Percentiles rank a stretch among this genome's conserved stretches.
Conservation (phyloP, 2,329 filamentous ascomycete genomes). For the Podosphaera xanthii region DNA sequence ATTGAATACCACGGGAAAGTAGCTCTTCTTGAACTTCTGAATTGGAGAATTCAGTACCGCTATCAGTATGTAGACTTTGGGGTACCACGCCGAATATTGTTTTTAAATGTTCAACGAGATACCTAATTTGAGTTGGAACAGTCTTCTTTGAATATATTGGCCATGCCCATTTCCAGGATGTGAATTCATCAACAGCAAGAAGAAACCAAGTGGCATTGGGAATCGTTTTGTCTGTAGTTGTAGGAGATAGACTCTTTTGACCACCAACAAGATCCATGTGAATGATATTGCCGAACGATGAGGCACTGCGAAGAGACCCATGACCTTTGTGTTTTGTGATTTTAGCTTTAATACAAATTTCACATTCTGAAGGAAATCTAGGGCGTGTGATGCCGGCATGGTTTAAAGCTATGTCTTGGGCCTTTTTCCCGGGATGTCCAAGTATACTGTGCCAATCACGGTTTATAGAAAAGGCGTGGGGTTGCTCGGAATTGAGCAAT, state of each 20-base stretch:
- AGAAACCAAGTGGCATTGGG: no score
- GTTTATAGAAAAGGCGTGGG: not conserved
- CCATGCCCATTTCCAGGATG: not conserved
- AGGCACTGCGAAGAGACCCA: no score
- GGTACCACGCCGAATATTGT: no score
- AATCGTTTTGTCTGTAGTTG: not conserved
- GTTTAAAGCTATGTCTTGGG: not conserved
- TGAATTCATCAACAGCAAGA: not conserved
- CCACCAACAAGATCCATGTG: no score
- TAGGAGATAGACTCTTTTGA: not conserved
- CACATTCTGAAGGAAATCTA: not conserved
- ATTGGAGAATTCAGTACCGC: not conserved
- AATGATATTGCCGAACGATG: no score
- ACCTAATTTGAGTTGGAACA: not conserved
- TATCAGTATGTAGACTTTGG: not conserved
- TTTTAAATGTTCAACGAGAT: no score
- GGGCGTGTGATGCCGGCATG: not conserved
- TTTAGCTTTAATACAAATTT: no score
- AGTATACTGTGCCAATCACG: not conserved
- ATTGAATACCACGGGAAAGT: no score
- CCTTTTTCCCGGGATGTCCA: no score
- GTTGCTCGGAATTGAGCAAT: not conserved
- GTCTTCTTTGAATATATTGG: not conserved
- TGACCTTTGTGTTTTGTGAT: no score
- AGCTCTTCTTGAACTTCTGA: no score